Conservation (phyloP, 1,139 yeast species). For the Pichia sp. region DNA sequence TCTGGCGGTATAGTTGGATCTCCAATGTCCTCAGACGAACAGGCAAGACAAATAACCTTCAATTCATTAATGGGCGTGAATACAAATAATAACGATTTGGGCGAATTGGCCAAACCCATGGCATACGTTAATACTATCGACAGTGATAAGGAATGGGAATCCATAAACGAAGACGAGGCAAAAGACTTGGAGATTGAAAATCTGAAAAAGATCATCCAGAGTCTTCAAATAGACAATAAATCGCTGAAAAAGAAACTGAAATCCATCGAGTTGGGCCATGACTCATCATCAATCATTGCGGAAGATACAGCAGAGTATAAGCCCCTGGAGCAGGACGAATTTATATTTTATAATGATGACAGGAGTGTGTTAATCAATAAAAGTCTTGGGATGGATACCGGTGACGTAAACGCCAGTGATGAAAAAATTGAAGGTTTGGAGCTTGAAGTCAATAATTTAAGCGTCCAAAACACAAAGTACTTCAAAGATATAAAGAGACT, state of each 20-base stretch:
- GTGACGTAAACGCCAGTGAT: not conserved
- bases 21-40: constrained; percentile 12
- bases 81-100: not conserved
- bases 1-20: constrained; percentile 11
- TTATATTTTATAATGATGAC: too few relatives aligned
- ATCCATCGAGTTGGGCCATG: constrained; percentile 12
- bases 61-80: constrained; percentile 8
- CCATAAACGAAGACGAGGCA: constrained; percentile 9
- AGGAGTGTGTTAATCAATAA: too few relatives aligned
- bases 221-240: constrained; percentile 11
- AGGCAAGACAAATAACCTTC: constrained; percentile 9
- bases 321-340: too few relatives aligned
- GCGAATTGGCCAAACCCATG: not conserved
- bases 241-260: constrained; percentile 11
- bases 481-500: too few relatives aligned
- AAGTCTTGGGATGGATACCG: too few relatives aligned
- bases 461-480: not conserved
- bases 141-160: constrained; percentile 8
- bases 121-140: not conserved
- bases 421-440: not conserved
- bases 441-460: too few relatives aligned
- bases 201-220: constrained; percentile 2
- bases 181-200: constrained; percentile 1
- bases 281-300: constrained; percentile 8
- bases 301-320: constrained; percentile 6